Evolutionary conservation across 1,139 yeast species (phyloP).

Genomic region (Geotrichum bryndzae): DNA sequence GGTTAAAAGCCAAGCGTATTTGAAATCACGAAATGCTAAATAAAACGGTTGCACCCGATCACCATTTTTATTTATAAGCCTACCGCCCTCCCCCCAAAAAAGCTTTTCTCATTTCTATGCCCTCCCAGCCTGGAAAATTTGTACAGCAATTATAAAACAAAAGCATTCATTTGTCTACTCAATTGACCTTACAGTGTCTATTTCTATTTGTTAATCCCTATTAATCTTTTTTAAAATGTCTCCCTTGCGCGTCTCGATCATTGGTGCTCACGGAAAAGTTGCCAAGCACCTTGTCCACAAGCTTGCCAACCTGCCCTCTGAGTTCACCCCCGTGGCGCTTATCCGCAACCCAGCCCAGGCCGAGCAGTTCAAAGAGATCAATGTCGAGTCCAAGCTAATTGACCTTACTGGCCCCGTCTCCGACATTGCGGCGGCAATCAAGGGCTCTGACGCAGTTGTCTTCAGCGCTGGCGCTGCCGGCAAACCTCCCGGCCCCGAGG

Average conservation of each 20-base stretch:
- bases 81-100: not conserved
- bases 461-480: constrained; percentile 65
- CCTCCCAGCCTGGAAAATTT: not conserved
- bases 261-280: constrained; percentile 61
- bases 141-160: not conserved
- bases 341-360: constrained; percentile 47
- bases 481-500: constrained; percentile 37
- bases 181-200: not conserved
- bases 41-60: not conserved
- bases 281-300: constrained; percentile 42
- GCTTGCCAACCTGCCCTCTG: constrained; percentile 29
- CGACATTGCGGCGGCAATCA: constrained; percentile 38
- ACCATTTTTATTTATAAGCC: not conserved
- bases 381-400: constrained; percentile 39
- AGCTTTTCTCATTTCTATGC: no score
- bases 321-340: constrained; percentile 45
- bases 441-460: constrained; percentile 52
- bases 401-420: constrained; percentile 35
- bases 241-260: constrained; percentile 38
- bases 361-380: constrained; percentile 34
- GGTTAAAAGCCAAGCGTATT: no score
- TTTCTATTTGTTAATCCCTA: not conserved
- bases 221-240: constrained; percentile 1
- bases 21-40: no score
- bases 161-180: not conserved